These are phyloP conservation scores for Pseudocercospora fijiensis DNA, from an alignment of 2,329 filamentous ascomycete genomes.

Conservation along the genomic window DNA sequence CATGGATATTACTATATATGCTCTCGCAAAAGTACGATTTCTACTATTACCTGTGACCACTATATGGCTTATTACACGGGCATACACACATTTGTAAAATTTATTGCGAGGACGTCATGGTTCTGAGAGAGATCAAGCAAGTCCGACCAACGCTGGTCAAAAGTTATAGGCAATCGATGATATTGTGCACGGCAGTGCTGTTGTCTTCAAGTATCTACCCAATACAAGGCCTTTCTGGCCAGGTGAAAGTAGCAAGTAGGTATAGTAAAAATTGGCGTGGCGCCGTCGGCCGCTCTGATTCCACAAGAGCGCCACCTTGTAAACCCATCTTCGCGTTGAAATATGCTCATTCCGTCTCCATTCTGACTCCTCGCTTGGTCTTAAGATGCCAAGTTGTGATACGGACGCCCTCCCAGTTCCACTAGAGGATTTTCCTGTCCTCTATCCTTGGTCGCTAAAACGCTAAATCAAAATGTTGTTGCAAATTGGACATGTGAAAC, in stretches of 20 bases:
- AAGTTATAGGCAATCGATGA: neutral
- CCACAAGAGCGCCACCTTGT: neutral
- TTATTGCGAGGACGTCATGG: neutral
- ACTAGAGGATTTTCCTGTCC: neutral
- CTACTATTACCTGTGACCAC: too few relatives aligned
- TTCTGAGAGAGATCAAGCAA: too few relatives aligned
- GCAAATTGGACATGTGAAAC: conserved; percentile 24
- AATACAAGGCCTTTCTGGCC: neutral
- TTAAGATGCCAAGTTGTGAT: conserved; percentile 20
- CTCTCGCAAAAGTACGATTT: neutral
- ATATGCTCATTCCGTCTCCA: conserved; percentile 7
- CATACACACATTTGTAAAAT: too few relatives aligned
- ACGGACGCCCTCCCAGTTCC: neutral
- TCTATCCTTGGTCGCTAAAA: conserved; percentile 21
- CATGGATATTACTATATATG: neutral
- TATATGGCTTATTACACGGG: too few relatives aligned
- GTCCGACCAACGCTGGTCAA: neutral
- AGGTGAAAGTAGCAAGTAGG: conserved; percentile 1
- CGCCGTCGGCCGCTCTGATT: conserved; percentile 12
- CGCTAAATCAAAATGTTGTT: conserved; percentile 22
- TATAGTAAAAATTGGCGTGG: conserved; percentile 15
- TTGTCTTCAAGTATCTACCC: neutral
- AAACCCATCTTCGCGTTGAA: neutral
- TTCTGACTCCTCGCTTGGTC: conserved; percentile 16
- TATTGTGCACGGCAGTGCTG: neutral